Conservation (phyloP, 805 yeast genomes). For the Suhomyces faveliae region DNA sequence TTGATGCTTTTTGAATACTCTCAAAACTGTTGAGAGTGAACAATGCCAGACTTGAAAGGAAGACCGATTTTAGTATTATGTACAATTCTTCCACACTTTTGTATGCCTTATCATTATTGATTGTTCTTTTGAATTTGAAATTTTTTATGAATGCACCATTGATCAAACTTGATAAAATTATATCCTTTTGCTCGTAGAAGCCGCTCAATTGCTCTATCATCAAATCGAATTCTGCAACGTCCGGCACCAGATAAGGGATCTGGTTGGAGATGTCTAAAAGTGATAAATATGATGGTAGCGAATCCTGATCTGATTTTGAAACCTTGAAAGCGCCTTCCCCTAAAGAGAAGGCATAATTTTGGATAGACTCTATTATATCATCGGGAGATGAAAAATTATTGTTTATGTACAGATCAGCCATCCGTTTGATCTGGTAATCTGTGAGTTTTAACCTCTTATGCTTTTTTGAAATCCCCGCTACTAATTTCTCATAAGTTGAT, state of each 20-base stretch:
- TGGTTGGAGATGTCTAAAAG: slow-evolving; percentile 13
- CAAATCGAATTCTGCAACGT: slow-evolving; percentile 28
- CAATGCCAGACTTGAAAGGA: background rate
- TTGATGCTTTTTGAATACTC: slow-evolving; percentile 7
- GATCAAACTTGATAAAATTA: slow-evolving; percentile 13
- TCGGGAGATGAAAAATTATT: background rate
- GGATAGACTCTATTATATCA: slow-evolving; percentile 8
- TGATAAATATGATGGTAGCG: slow-evolving; percentile 7
- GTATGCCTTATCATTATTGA: slow-evolving; percentile 2
- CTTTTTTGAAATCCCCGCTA: background rate
- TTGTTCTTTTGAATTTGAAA: slow-evolving; percentile 15
- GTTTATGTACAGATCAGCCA: background rate
- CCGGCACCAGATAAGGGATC: slow-evolving; percentile 15
- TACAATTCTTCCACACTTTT: slow-evolving; percentile 10
- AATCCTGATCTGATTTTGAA: background rate
- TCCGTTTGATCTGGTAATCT: background rate
- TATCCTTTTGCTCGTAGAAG: slow-evolving; percentile 18
- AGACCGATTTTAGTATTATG: slow-evolving; percentile 4
- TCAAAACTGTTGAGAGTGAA: slow-evolving; percentile 1
- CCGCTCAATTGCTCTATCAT: slow-evolving; percentile 31
- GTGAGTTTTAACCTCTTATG: background rate
- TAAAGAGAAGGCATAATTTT: slow-evolving; percentile 12
- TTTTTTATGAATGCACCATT: slow-evolving; percentile 16
- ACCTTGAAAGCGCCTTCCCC: slow-evolving; percentile 14
- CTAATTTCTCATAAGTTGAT: background rate